Base-by-base conservation (phyloP, 306 rosid genomes). In the Medicago ruthenica region DNA sequence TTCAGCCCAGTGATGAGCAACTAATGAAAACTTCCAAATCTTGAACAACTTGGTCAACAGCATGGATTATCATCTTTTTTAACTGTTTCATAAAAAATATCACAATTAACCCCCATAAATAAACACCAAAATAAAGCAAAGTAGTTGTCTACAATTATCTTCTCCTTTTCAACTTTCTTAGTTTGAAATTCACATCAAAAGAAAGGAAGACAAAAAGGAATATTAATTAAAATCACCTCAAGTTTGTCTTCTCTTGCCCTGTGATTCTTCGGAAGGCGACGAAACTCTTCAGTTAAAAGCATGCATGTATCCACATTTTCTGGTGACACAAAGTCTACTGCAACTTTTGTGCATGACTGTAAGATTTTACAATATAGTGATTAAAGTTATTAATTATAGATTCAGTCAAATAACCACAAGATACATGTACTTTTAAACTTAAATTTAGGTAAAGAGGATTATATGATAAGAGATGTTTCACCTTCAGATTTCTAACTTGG, bases 401-500 rank as follows among this genome's bases (percentile, higher is more conserved):
- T 55, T 24, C 37, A 55, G 16, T 63, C 9, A 21, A 67, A 54
- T 54, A 17, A 54, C 11, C 11, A 48, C 2, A 4, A 14, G 17
- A 13, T 5, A 40, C 0, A 15, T 6, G 15, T 15, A 48, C 17
- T 14, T 48, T 1, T 48, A 15, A 14, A 7, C 8, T 15, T 48
- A 15, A 4, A 48, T 48, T 6, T 15, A 48, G 15, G 18, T 15
- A 7, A 4, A 15, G 55, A 48, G 53, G 6, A 34, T 0, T 34
- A 34, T 34, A 12, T 48, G 18, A 48, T 48, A 48, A 17, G 66
- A 74, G 78, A 34, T 14, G 44, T 41, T 67, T 47, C 18, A 86
- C 96, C 96, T 83, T 88, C 41, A 90, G 93, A 84, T 90, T 88
- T 66, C 96, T 85, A 18, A 90, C 93, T 90, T 90, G 93, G 57